A percentile compares a stretch with the other conserved stretches of the same genome.
Conservation (phyloP, 2,329 filamentous ascomycete genomes). For the Aspergillus sp. region DNA sequence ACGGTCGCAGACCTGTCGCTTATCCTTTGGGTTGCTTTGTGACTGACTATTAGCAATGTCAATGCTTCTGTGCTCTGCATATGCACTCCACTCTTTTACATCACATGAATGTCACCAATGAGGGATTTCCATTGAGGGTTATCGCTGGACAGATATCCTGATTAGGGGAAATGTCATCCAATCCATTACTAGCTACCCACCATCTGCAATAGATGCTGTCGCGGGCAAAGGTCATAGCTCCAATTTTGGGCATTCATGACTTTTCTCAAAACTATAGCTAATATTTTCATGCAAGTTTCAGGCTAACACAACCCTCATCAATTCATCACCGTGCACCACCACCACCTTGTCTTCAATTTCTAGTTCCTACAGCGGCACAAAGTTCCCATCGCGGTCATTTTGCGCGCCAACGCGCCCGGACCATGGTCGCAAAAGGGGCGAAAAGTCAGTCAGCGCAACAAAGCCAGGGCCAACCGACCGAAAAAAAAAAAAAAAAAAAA, state of each 20-base stretch:
- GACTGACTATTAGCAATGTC: not conserved
- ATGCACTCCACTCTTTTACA: not conserved
- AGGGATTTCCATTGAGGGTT: not conserved
- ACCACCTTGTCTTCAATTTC: not conserved
- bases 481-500: not conserved
- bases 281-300: not conserved
- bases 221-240: not conserved
- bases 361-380: not conserved
- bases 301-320: not conserved
- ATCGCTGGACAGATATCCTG: not conserved
- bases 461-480: not conserved
- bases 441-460: not conserved
- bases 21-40: not conserved
- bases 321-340: not conserved
- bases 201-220: not conserved
- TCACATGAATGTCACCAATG: conserved; percentile 1
- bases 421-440: not conserved
- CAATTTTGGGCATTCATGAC: not conserved
- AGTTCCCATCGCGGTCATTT: too few species aligned
- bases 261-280: not conserved
- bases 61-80: not conserved
- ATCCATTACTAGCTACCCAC: not conserved
- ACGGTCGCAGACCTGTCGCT: not conserved
- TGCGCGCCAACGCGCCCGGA: not conserved
- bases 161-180: not conserved